Evolutionary conservation across 23 red algal genomes (phyloP).

Genomic region (Chondrus crispus): DNA sequence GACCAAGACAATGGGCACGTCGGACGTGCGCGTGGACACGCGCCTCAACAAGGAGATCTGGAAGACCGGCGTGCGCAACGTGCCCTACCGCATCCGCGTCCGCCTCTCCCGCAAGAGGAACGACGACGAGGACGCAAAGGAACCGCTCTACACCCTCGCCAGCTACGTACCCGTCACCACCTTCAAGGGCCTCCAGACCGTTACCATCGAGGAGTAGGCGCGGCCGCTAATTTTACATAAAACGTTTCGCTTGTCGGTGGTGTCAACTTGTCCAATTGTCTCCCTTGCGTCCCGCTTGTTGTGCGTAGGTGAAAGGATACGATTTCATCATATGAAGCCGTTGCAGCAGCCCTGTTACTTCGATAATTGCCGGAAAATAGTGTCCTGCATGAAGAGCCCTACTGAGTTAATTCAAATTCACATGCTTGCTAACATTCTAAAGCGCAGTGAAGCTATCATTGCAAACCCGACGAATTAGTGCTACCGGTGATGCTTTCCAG

Average conservation of each 20-base stretch:
- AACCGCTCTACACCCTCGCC: conserved; percentile 88
- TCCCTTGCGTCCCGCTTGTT: neutral
- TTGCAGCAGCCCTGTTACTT: no score
- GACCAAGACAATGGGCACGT: conserved; percentile 84
- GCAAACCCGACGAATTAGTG: no score
- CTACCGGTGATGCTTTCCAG: conserved; percentile 39
- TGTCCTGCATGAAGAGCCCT: no score
- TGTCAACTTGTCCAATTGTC: neutral
- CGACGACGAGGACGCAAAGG: conserved; percentile 92
- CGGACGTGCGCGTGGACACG: conserved; percentile 90
- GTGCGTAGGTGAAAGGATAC: neutral
- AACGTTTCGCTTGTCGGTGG: neutral
- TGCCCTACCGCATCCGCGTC: conserved; percentile 85
- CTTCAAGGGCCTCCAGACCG: conserved; percentile 85
- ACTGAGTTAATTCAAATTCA: no score
- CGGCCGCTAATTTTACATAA: neutral
- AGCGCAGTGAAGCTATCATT: no score
- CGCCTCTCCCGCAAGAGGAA: conserved; percentile 78
- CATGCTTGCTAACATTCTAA: no score
- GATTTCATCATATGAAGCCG: neutral
- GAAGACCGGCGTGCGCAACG: conserved; percentile 87
- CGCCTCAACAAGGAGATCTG: conserved; percentile 95
- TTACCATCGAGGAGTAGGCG: conserved; percentile 83
- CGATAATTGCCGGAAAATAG: no score
- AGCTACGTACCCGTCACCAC: conserved; percentile 75